A percentile compares a stretch with the other conserved stretches of the same genome.
Conservation (phyloP, 495 filamentous ascomycete genomes). For the Penicillium cinerascens region DNA sequence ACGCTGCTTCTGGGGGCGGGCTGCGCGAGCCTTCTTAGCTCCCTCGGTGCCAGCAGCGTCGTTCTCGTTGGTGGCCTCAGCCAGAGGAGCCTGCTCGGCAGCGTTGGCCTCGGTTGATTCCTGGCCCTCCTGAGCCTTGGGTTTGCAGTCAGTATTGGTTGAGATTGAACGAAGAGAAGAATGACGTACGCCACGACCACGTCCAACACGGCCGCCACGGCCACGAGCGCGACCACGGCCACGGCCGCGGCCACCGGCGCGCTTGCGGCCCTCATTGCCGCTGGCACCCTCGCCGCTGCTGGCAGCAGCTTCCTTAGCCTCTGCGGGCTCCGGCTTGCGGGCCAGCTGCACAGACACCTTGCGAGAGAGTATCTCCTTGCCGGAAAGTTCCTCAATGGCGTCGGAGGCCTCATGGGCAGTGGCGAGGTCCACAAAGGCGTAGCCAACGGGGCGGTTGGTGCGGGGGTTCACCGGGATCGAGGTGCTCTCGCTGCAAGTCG, state of each 20-base stretch:
- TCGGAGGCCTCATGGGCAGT: conserved; percentile 91
- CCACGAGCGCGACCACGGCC: conserved; percentile 73
- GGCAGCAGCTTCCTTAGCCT: conserved; percentile 69
- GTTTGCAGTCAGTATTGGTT: conserved; percentile 6
- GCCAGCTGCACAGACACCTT: conserved; percentile 99
- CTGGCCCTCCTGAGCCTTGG: conserved; percentile 27
- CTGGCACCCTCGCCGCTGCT: conserved; percentile 65
- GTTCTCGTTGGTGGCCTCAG: conserved; percentile 60
- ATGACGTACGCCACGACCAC: conserved; percentile 67
- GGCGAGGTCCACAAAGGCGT: conserved; percentile 96
- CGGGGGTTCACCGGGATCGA: conserved; percentile 99
- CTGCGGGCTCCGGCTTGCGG: conserved; percentile 87
- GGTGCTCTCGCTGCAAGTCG: conserved; percentile 77
- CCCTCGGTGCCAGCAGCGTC: conserved; percentile 49
- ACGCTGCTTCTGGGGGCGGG: conserved; percentile 63
- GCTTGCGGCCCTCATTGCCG: conserved; percentile 73
- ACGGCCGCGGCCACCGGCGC: conserved; percentile 71
- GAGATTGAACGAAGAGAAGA: not conserved
- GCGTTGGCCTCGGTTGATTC: conserved; percentile 48
- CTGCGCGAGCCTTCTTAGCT: conserved; percentile 45
- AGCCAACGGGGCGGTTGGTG: conserved; percentile 95
- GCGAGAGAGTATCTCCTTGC: conserved; percentile 93
- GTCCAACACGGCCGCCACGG: conserved; percentile 57
- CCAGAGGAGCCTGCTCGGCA: conserved; percentile 51
- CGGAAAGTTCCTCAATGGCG: conserved; percentile 89